Conservation (phyloP, 2,329 filamentous ascomycete species). For the Fonsecaea erecta region DNA sequence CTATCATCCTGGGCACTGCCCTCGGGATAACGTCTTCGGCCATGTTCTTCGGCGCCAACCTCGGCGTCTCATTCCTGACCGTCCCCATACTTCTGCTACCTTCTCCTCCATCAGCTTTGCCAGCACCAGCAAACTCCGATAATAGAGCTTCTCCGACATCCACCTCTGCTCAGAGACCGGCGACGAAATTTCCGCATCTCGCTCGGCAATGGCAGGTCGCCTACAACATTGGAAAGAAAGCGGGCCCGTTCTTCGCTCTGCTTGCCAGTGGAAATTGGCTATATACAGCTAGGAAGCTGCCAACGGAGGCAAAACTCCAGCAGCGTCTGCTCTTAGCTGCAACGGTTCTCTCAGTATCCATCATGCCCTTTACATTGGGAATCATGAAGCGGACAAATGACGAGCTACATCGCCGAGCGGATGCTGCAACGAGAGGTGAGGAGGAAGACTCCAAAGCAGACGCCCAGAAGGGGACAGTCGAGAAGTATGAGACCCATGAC, state of each 20-base stretch:
- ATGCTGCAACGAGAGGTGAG: conserved; percentile 15
- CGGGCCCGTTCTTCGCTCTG: conserved; percentile 21
- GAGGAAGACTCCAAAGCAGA: conserved; percentile 15
- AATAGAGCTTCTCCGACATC: conserved; percentile 21
- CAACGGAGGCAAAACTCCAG: conserved; percentile 1
- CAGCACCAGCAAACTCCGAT: conserved; percentile 11
- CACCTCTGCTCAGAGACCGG: conserved; percentile 15
- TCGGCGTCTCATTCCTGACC: conserved; percentile 16
- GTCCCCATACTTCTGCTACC: conserved; percentile 18
- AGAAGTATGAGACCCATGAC: conserved; percentile 23
- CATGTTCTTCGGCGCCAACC: conserved; percentile 23
- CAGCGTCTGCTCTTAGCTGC: conserved; percentile 19
- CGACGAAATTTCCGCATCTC: conserved; percentile 14
- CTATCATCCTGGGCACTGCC: conserved; percentile 4
- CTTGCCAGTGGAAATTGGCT: conserved; percentile 16
- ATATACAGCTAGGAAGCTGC: conserved; percentile 12
- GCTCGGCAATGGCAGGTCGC: conserved; percentile 24
- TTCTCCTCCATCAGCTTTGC: conserved; percentile 14
- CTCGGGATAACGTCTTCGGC: conserved; percentile 22
- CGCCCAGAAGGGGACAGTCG: conserved; percentile 10
- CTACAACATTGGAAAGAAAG: conserved; percentile 24
- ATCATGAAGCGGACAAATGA: conserved; percentile 27
- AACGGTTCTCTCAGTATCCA: conserved; percentile 5
- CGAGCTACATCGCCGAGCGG: conserved; percentile 21
- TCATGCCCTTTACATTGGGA: conserved; percentile 24